Conservation (phyloP, 306 rosid genomes). For the Cicer bijugum region DNA sequence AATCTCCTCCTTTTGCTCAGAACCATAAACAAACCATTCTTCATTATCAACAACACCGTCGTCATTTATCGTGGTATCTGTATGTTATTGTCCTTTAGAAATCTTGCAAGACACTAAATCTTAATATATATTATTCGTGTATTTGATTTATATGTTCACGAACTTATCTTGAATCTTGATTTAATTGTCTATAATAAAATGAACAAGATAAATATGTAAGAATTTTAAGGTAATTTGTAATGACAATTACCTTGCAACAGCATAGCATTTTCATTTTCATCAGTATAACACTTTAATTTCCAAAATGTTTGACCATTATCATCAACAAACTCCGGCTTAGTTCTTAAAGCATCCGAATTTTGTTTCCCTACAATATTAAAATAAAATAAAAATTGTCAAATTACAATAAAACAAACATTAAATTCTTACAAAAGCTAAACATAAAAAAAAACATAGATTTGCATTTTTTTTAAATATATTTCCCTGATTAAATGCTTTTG, state of each 20-base stretch:
- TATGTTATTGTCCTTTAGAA: constrained; percentile 2
- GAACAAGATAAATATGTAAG: no score
- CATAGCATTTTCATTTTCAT: constrained; percentile 12
- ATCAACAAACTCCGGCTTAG: constrained; percentile 38
- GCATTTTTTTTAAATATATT: no score
- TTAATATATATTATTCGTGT: not conserved
- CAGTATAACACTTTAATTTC: constrained; percentile 40
- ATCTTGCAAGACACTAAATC: constrained; percentile 28
- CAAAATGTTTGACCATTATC: constrained; percentile 44
- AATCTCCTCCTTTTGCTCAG: constrained; percentile 42
- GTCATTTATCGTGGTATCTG: constrained; percentile 37
- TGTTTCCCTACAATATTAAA: not conserved
- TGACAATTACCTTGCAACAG: constrained; percentile 51
- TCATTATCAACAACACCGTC: constrained; percentile 27
- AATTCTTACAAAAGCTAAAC: no score
- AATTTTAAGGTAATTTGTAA: not conserved
- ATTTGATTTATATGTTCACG: no score
- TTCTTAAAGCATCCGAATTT: constrained; percentile 43
- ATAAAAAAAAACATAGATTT: no score
- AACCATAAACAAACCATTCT: constrained; percentile 50
- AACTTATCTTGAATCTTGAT: no score
- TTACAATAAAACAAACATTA: no score
- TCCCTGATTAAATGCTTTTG: no score
- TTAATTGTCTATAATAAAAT: no score
- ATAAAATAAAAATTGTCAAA: not conserved